These are phyloP conservation scores for Cerrena zonata DNA, from an alignment of 1,284 basidiomycete species.

Conservation along the genomic window DNA sequence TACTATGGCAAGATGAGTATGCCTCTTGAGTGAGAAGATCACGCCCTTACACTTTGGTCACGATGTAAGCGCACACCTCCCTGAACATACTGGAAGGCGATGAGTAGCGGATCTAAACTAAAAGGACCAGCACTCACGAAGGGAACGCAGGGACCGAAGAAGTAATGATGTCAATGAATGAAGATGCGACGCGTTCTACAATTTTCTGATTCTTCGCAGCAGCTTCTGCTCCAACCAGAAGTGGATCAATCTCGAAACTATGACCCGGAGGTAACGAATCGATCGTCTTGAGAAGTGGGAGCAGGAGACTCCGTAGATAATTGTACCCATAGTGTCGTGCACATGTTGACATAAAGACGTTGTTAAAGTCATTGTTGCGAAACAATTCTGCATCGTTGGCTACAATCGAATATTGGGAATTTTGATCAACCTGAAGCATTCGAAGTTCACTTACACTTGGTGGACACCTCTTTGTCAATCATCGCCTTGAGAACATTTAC, in stretches of 20 bases:
- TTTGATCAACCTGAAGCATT: not conserved
- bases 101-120: not conserved
- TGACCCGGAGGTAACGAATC: slow-evolving; percentile 65
- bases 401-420: slow-evolving; percentile 25
- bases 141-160: slow-evolving; percentile 70
- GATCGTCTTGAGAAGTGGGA: slow-evolving; percentile 74
- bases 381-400: slow-evolving; percentile 78
- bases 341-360: slow-evolving; percentile 78
- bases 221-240: slow-evolving; percentile 56
- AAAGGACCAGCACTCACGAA: slow-evolving; percentile 45
- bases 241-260: slow-evolving; percentile 76
- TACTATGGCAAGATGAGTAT: slow-evolving; percentile 27
- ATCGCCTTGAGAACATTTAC: slow-evolving; percentile 75
- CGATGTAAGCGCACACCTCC: slow-evolving; percentile 82
- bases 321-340: slow-evolving; percentile 84
- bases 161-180: slow-evolving; percentile 72
- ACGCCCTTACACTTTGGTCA: slow-evolving; percentile 66
- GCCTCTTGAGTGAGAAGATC: not conserved
- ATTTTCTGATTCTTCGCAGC: slow-evolving; percentile 66
- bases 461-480: slow-evolving; percentile 76
- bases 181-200: slow-evolving; percentile 69
- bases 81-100: slow-evolving; percentile 64
- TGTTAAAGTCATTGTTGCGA: slow-evolving; percentile 81
- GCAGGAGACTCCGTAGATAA: slow-evolving; percentile 74
- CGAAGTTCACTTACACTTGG: not conserved